phyloP scores from a whole-genome alignment of 176 grass and related monocot genomes.

The Raddia distichophylla region DNA sequence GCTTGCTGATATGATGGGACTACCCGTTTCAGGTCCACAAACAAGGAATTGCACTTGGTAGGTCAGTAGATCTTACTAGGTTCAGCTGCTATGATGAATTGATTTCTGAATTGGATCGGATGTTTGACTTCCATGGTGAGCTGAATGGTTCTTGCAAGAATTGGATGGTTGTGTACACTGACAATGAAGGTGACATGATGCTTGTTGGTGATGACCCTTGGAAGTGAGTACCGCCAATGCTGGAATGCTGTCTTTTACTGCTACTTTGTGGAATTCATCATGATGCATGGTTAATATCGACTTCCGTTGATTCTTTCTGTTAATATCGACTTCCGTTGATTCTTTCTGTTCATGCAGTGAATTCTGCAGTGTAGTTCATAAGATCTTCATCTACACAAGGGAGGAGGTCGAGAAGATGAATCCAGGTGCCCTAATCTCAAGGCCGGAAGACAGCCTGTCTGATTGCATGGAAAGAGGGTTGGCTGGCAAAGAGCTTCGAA shows the following conservation, averaged over 20 bases:
- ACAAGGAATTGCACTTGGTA: constrained; percentile 86
- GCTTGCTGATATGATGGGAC: constrained; percentile 3
- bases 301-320: background rate
- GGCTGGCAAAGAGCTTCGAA: constrained; percentile 38
- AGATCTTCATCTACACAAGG: constrained; percentile 84
- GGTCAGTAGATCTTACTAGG: constrained; percentile 83
- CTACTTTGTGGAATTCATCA: constrained; percentile 17
- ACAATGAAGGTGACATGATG: constrained; percentile 94
- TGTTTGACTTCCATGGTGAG: constrained; percentile 90
- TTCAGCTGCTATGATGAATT: constrained; percentile 74
- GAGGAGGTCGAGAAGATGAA: constrained; percentile 88
- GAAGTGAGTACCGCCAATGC: constrained; percentile 52
- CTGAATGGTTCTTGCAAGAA: constrained; percentile 55
- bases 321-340: too few species aligned
- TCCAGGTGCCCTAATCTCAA: constrained; percentile 59
- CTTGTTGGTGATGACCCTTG: constrained; percentile 94
- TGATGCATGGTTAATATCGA: background rate
- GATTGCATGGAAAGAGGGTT: constrained; percentile 40
- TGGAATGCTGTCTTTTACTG: background rate
- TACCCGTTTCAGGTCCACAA: constrained; percentile 77
- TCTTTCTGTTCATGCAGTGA: constrained; percentile 52
- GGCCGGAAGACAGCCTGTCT: constrained; percentile 59
- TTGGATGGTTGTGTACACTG: constrained; percentile 87
- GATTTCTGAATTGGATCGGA: constrained; percentile 69
- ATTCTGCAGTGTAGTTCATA: constrained; percentile 83